Evolutionary conservation across 306 rosid species (phyloP), one percentile per base, ranked within the genome.

Genomic region (Cicer cuneatum): DNA sequence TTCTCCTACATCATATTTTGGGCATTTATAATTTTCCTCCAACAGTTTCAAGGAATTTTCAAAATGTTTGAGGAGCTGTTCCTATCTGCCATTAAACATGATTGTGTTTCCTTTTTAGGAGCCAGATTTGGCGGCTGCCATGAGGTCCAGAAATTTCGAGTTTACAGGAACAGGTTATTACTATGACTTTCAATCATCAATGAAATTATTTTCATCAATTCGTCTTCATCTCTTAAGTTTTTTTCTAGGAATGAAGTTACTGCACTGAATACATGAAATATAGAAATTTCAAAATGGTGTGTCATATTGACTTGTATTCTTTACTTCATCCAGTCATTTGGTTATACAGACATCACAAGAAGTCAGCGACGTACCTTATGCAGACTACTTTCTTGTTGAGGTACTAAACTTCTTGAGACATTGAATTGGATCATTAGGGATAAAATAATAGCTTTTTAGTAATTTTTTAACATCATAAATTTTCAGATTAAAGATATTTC

Each of bases 371-470:
- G 99, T 94, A 41, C 98, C 99, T 59, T 94, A 90, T 60, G 77
- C 87, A 75, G 99, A 94, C 84, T 94, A 92, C 82, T 94, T 94
- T 53, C 87, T 80, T 15, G 99, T 94, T 69, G 93, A 92, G 99
- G 99, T 94, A 89, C 75, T 19, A n/a, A n/a, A 61, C 78, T 59
- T 74, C 70, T 77, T 7, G 38, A 41, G n/a, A 10, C 35, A 56
- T 21, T 46, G 59, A 47, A 56, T 35, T 41, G 59, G 42, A n/a
- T 61, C 52, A 62, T 29, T 58, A 72, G 58, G 49, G 51, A 24
- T 61, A 72, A 11, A 66, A 37, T 54, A 63, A n/a, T 24, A 24
- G 24, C 51, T 75, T 74, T n/a, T 42, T 43, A 33, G 39, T 79
- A 53, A 52, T 71, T 59, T 59, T 78, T 66, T 5, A 15, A 61